Evolutionary conservation across 345 rosid species (phyloP), one percentile per base, ranked within the genome.

Genomic region (Populus alba): DNA sequence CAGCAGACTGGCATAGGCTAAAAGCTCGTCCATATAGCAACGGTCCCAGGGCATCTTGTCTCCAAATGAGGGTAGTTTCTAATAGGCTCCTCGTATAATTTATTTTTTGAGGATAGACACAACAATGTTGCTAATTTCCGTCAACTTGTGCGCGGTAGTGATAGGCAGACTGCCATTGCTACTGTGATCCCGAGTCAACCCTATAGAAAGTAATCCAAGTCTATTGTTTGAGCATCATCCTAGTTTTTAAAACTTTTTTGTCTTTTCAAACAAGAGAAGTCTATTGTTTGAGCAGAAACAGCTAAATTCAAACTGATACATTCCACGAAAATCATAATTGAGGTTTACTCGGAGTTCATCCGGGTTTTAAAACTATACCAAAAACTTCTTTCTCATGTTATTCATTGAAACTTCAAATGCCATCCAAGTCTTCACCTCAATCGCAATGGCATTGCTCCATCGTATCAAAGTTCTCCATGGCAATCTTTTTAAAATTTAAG

Each of bases 401-500:
- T 29, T 29, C 31, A 29, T 29, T 29, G 31, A 29, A 29, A 29
- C 31, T 16, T 1, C 18, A 27, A 8, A 72, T 38, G 79, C 77
- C 51, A 86, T 81, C 80, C 79, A 85, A 85, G 75, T 77, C 81
- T 82, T 79, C 73, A 88, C 75, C 87, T 87, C 88, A 79, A 82
- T 67, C 11, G 82, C 83, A 70, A 90, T 84, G 43, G 82, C 85
- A 69, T 83, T 83, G 74, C 91, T 88, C 12, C 55, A 65, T 25
- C 41, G 38, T 13, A 62, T 27, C 3, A n/a, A 22, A 25, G 23
- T 25, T 18, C 7, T n/a, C 31, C 22, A 59, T 59, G 65, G 65
- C 43, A 39, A 39, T 6, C 5, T 39, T 39, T 38, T 6, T 5
- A 38, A 38, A 7, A 38, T 5, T 38, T 2, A 38, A 38, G 39